Conservation (phyloP, 108 stramenopile species). For the Pseudonitzschia multiseries region DNA sequence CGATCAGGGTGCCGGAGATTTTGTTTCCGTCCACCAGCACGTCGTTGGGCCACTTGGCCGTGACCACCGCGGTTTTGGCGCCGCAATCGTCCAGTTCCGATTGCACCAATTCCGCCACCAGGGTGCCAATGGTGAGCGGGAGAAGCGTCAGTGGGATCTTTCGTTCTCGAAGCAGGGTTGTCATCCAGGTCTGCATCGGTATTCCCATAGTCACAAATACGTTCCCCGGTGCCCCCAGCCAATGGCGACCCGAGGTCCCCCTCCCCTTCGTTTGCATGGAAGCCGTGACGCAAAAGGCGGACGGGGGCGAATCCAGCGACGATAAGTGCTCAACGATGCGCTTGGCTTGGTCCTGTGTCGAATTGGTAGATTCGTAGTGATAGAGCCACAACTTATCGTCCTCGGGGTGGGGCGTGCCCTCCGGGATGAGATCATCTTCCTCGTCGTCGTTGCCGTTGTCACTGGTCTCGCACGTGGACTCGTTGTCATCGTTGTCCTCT, state of each 20-base stretch:
- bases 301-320: not conserved
- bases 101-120: conserved; percentile 30
- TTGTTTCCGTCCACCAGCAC: conserved; percentile 73
- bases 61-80: conserved; percentile 15
- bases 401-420: conserved; percentile 4
- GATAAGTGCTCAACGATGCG: conserved; percentile 18
- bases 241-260: conserved; percentile 54
- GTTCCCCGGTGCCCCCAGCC: conserved; percentile 60
- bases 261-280: conserved; percentile 50
- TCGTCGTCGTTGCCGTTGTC: too few species aligned
- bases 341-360: conserved; percentile 62
- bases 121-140: conserved; percentile 51
- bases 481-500: too few species aligned
- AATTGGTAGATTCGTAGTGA: conserved; percentile 27
- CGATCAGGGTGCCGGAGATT: conserved; percentile 72
- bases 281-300: conserved; percentile 39
- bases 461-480: not conserved
- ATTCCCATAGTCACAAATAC: conserved; percentile 57
- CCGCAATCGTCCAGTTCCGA: not conserved
- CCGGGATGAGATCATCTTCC: too few species aligned
- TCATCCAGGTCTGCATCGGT: conserved; percentile 24
- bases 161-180: not conserved
- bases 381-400: conserved; percentile 12
- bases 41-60: conserved; percentile 94
- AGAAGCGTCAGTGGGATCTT: conserved; percentile 49